These are phyloP conservation scores for Ascochyta lentis DNA, from an alignment of 2,329 filamentous ascomycete genomes.

Conservation along the genomic window DNA sequence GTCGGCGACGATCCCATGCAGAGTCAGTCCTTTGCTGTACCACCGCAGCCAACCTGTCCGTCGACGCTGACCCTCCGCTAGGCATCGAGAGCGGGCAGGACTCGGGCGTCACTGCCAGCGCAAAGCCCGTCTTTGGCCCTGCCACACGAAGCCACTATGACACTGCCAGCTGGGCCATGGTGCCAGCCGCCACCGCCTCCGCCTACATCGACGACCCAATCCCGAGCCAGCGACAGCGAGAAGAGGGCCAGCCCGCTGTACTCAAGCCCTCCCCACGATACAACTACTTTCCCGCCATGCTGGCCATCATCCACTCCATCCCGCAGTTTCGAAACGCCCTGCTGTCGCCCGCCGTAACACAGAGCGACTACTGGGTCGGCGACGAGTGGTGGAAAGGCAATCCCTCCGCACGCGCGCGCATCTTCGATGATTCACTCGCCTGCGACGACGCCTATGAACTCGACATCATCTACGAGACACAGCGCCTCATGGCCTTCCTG, in stretches of 20 bases:
- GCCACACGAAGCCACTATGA: constrained; percentile 64
- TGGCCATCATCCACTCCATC: constrained; percentile 69
- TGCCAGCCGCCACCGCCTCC: constrained; percentile 55
- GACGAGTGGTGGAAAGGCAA: constrained; percentile 69
- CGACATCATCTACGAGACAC: constrained; percentile 63
- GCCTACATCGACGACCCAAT: constrained; percentile 62
- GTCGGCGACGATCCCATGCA: constrained; percentile 42
- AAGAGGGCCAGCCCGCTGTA: constrained; percentile 60
- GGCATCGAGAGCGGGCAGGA: constrained; percentile 56
- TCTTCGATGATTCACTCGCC: constrained; percentile 53
- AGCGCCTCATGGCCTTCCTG: constrained; percentile 68
- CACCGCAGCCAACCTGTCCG: background rate
- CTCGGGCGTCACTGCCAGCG: constrained; percentile 57
- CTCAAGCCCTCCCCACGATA: constrained; percentile 62
- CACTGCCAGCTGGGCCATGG: constrained; percentile 62
- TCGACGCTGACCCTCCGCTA: constrained; percentile 28
- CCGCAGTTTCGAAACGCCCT: constrained; percentile 65
- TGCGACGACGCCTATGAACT: constrained; percentile 35
- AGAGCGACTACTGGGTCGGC: constrained; percentile 62
- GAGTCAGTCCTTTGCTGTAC: constrained; percentile 33
- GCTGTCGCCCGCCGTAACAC: constrained; percentile 54
- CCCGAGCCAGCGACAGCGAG: constrained; percentile 57
- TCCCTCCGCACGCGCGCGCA: constrained; percentile 57
- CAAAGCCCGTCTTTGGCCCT: constrained; percentile 58
- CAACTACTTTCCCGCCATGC: constrained; percentile 62